Base-by-base conservation (phyloP, 371 early-diverging fungal genomes). In the Amoeboaphelidium occidentale region DNA sequence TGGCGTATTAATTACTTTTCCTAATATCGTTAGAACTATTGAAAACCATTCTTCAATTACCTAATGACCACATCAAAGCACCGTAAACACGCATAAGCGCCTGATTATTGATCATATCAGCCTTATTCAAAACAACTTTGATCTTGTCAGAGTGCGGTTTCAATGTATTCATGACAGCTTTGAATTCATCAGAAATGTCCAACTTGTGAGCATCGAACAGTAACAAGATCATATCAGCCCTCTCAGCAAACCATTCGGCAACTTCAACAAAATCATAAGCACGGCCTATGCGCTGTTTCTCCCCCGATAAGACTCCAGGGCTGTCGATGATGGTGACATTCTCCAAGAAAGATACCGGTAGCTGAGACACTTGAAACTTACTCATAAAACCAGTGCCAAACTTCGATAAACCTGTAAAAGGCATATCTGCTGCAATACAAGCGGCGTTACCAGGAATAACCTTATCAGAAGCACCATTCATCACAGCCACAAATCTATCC, bases 61-160 rank as follows among this genome's bases (percentile, higher is more conserved):
- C 88, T 12, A 87, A 67, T 23, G 87, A 83, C 87, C 87, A 87
- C 88, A 87, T 87, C 64, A 87, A 63, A 12, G 88, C 88, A 50
- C 88, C 88, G 55, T 82, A 81, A 65, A 86, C 86, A 23, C 88
- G 69, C 82, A 87, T 79, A 49, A 87, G 60, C 63, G 88, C 81
- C 54, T 86, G 85, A 43, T 76, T 74, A 53, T 63, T 76, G 42
- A 87, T 76, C 76, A 74, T 76, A 55, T 87, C 84, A 46, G 79
- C 75, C 61, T 87, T 87, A 67, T 87, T 87, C 21, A 87, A 64
- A 13, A 86, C 75, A 0, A 86, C 74, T 24, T 81, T 67, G 4
- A 83, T 70, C 55, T 87, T 87, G 50, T 86, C 88, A 51, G 81
- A 83, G 50, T 85, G 78, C 3, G 84, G 82, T 49, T 72, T 71